Base-by-base conservation (phyloP, 2,329 filamentous ascomycete species). In the Rosellinia necatrix region DNA sequence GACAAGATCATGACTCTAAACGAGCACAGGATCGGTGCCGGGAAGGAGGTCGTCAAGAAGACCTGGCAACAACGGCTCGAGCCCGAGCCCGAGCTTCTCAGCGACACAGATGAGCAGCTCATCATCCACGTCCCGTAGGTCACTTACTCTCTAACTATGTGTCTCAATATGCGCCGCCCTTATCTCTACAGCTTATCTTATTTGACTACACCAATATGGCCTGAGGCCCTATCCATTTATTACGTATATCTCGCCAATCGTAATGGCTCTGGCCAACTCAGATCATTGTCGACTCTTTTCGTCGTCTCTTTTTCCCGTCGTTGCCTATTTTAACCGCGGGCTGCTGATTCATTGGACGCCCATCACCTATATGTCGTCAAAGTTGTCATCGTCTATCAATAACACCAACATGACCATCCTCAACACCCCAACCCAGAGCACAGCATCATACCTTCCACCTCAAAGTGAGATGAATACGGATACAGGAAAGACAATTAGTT, bases 81-180 rank as follows among this genome's bases (percentile, higher is more conserved):
- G 13, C 72, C 81, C 3, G 76, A 85, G 65, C 91, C 92, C 0
- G 89, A 96, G 75, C 81, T 99, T 25, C 84, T 82, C 67, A 96
- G 91, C 69, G 90, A 96, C 70, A 86, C 88, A 0, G 94, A 97
- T 71, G 92, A 96, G 77, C 92, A 99, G 77, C 75, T 99, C n/a
- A 77, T 99, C 53, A 91, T 99, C 81, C 87, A 88, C 61, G 83
- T 97, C 32, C 94, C 94, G 89, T 96, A 76, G 64, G 89, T 80
- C n/a, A 38, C 22, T 29, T 15, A 7, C 8, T 37, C 4, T 8
- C 10, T 19, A 19, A 4, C 7, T 3, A 12, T n/a, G 3, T 4
- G 9, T 19, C 13, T 17, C 15, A 13, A 29, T 30, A 15, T 15
- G 8, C 22, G 9, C 22, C 12, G 12, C n/a, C 21, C n/a, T n/a